A percentile compares a stretch with the other conserved stretches of the same genome.
Conservation (phyloP, 805 yeast species). For the Saccharomycopsis sp. region DNA sequence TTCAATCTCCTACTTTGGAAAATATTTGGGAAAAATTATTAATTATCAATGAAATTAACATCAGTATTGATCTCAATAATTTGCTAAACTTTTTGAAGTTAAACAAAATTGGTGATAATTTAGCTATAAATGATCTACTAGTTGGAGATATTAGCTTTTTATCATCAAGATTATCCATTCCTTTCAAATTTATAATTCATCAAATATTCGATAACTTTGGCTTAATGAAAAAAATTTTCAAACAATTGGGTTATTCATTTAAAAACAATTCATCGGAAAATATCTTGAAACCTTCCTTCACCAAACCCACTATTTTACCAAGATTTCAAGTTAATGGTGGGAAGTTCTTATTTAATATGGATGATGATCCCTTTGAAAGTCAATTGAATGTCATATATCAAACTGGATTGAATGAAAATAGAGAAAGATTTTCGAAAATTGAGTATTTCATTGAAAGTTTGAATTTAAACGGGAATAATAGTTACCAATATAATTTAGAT, state of each 20-base stretch:
- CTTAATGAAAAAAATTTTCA: conserved; percentile 53
- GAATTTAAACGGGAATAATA: neutral
- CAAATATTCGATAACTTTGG: conserved; percentile 72
- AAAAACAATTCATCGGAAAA: conserved; percentile 29
- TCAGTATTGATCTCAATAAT: conserved; percentile 1
- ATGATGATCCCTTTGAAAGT: conserved; percentile 85
- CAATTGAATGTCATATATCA: conserved; percentile 56
- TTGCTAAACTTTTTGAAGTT: conserved; percentile 3
- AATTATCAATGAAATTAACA: conserved; percentile 23
- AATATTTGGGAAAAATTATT: conserved; percentile 41
- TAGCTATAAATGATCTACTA: conserved; percentile 12
- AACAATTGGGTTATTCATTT: conserved; percentile 47
- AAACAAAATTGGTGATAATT: conserved; percentile 17
- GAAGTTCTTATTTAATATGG: conserved; percentile 53
- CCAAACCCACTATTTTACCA: conserved; percentile 41
- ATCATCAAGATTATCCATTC: conserved; percentile 45
- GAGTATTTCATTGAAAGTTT: conserved; percentile 9
- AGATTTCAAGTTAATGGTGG: conserved; percentile 43
- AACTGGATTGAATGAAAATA: conserved; percentile 59
- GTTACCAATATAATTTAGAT: neutral
- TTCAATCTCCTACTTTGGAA: conserved; percentile 40
- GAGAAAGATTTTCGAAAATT: conserved; percentile 30
- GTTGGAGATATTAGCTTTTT: conserved; percentile 26
- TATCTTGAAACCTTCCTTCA: conserved; percentile 30
- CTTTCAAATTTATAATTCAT: conserved; percentile 66